Conservation (phyloP, 208 protist species). For the Trypanosoma rangeli region DNA sequence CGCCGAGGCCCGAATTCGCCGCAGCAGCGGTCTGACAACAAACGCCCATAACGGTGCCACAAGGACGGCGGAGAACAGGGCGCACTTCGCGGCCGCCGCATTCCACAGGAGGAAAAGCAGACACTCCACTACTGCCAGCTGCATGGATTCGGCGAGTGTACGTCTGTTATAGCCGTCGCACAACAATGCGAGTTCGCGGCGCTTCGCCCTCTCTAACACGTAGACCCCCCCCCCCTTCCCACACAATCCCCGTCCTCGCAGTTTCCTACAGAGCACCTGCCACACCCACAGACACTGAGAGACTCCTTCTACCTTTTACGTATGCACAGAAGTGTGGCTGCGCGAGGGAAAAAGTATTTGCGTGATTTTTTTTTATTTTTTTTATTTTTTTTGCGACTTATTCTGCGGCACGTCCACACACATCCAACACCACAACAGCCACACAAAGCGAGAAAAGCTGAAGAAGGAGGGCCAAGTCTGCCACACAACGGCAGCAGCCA, state of each 20-base stretch:
- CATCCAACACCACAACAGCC: neutral
- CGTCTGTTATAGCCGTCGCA: neutral
- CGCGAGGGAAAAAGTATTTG: too few species aligned
- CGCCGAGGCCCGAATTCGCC: slow-evolving; percentile 1
- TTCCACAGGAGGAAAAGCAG: slow-evolving; percentile 22
- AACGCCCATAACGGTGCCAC: slow-evolving; percentile 59
- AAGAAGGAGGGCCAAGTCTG: too few species aligned
- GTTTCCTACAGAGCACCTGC: too few species aligned
- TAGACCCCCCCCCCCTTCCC: neutral
- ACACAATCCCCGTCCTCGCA: neutral
- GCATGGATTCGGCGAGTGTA: neutral
- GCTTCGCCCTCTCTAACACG: too few species aligned
- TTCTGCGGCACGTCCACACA: neutral
- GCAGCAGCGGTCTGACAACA: slow-evolving; percentile 42
- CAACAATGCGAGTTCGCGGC: too few species aligned
- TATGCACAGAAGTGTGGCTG: too few species aligned
- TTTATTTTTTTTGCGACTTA: too few species aligned
- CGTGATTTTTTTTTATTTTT: too few species aligned
- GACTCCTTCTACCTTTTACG: too few species aligned
- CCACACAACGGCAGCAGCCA: too few species aligned
- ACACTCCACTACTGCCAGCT: neutral
- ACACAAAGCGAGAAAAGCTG: neutral
- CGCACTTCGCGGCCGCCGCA: slow-evolving; percentile 22
- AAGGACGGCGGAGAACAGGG: slow-evolving; percentile 31
- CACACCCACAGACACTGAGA: too few species aligned